Conservation (phyloP, 371 early-diverging fungal species). For the Rhizoclosmatium hyalinum region DNA sequence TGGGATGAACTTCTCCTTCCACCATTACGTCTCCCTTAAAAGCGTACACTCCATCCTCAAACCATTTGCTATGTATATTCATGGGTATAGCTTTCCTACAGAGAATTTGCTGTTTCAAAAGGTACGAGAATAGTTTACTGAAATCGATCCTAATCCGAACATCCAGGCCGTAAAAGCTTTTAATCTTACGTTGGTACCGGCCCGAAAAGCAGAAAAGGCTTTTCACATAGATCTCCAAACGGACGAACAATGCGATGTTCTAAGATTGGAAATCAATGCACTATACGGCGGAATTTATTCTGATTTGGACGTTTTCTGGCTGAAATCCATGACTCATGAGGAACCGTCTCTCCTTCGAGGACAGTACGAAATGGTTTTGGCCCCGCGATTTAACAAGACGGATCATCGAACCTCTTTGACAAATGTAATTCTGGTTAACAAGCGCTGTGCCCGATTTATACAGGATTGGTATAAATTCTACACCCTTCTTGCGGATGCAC, state of each 20-base stretch:
- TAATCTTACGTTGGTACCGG: slow-evolving; percentile 17
- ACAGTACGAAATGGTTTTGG: not conserved
- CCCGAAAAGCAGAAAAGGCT: slow-evolving; percentile 11
- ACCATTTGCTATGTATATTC: slow-evolving; percentile 21
- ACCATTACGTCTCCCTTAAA: slow-evolving; percentile 28
- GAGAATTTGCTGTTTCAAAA: slow-evolving; percentile 18
- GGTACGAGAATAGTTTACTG: not conserved
- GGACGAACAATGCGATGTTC: slow-evolving; percentile 20
- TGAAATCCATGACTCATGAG: slow-evolving; percentile 14
- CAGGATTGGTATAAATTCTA: slow-evolving; percentile 6
- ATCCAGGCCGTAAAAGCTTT: slow-evolving; percentile 15
- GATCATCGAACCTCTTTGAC: not conserved
- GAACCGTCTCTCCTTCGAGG: not conserved
- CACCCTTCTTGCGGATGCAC: not conserved
- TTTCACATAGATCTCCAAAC: not conserved
- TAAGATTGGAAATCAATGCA: slow-evolving; percentile 23
- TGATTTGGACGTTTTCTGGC: slow-evolving; percentile 25
- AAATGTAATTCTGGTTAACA: slow-evolving; percentile 23
- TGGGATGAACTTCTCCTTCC: slow-evolving; percentile 7
- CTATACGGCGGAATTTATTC: slow-evolving; percentile 22
- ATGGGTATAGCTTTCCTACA: slow-evolving; percentile 22
- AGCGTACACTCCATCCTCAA: slow-evolving; percentile 25
- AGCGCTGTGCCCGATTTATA: slow-evolving; percentile 30
- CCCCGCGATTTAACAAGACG: no score
- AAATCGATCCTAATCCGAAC: no score